Evolutionary conservation across 371 early-diverging fungal genomes (phyloP).

Genomic region (Rhizopus stolonifer): DNA sequence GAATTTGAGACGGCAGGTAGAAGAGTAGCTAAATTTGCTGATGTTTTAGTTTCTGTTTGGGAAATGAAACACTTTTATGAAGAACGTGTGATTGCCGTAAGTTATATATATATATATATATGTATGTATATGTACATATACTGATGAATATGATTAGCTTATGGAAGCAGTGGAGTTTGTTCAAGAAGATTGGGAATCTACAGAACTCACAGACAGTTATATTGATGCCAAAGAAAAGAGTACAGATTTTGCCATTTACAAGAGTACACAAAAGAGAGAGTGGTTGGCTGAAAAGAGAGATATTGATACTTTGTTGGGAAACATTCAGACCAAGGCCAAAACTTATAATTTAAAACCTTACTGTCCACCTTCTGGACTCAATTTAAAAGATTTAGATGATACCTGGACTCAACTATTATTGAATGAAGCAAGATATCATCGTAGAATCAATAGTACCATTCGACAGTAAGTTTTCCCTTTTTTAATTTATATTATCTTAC

Average conservation of each 20-base stretch:
- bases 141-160: slow-evolving; percentile 31
- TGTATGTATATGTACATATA: neutral
- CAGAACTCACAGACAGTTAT: slow-evolving; percentile 67
- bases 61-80: slow-evolving; percentile 92
- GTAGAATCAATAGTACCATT: slow-evolving; percentile 76
- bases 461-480: slow-evolving; percentile 58
- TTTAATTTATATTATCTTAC: neutral
- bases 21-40: slow-evolving; percentile 89
- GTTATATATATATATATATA: slow-evolving; percentile 1
- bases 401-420: slow-evolving; percentile 71
- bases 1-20: slow-evolving; percentile 89
- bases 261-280: slow-evolving; percentile 74
- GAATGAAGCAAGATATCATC: slow-evolving; percentile 78
- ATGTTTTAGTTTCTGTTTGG: slow-evolving; percentile 82
- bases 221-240: slow-evolving; percentile 75
- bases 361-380: slow-evolving; percentile 75
- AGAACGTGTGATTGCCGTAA: slow-evolving; percentile 62
- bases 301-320: slow-evolving; percentile 83
- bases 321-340: slow-evolving; percentile 92
- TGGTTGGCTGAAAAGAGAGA: slow-evolving; percentile 93
- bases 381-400: slow-evolving; percentile 74
- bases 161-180: slow-evolving; percentile 63
- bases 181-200: slow-evolving; percentile 66
- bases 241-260: slow-evolving; percentile 77
- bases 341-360: slow-evolving; percentile 90